Conservation (phyloP, 1,284 basidiomycete species). For the Ganoderma boninense region DNA sequence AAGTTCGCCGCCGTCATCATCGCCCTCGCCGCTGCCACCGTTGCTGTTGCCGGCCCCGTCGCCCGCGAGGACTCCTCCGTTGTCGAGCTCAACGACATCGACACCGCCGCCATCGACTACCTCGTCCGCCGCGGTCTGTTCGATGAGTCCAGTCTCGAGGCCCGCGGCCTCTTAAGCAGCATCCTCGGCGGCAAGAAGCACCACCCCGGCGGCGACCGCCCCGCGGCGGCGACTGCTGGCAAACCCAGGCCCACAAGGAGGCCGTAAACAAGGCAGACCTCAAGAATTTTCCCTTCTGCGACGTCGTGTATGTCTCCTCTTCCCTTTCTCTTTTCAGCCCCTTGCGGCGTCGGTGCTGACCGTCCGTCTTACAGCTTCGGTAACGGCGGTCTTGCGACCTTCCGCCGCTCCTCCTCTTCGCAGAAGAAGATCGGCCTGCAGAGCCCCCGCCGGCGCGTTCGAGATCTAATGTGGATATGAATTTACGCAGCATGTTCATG, state of each 20-base stretch:
- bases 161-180: not conserved
- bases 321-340: not conserved
- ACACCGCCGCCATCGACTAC: not conserved
- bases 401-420: not conserved
- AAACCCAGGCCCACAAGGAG: not conserved
- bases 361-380: not conserved
- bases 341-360: not conserved
- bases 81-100: conserved; percentile 2
- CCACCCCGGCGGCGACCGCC: not conserved
- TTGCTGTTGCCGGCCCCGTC: not conserved
- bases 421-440: conserved; percentile 2
- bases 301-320: not conserved
- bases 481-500: not conserved
- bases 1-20: conserved; percentile 1
- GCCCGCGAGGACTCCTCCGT: not conserved
- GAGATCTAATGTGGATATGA: conserved; percentile 3
- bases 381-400: not conserved
- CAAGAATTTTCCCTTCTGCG: not conserved
- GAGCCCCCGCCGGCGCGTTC: not conserved
- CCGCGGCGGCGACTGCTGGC: not conserved
- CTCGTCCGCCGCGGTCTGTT: not conserved
- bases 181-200: too few relatives aligned
- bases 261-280: not conserved
- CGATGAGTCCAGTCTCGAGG: not conserved
- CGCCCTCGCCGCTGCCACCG: not conserved